Evolutionary conservation across 495 filamentous ascomycete genomes (phyloP), one percentile per base, ranked within the genome.

Genomic region (Cercophora scortea): DNA sequence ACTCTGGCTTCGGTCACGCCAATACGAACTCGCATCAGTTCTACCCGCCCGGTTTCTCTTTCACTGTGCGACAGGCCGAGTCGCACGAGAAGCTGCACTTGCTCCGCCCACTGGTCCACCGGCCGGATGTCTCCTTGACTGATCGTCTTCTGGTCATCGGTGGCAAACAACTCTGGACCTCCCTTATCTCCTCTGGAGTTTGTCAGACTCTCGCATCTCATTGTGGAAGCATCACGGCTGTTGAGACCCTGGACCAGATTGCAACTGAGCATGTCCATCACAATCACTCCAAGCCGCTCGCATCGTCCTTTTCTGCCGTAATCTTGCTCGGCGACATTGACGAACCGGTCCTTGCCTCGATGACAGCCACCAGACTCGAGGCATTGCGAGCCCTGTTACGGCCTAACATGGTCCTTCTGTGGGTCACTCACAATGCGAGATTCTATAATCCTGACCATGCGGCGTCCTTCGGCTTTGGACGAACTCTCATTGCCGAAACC

Each of bases 391-490:
- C 47, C 1, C 54, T 76, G 17, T 49, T 76, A 12, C 61, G 55
- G 2, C 71, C 71, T 0, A 45, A 58, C 11, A 70, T 74, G 66
- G 61, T 54, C 1, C 54, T 70, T 0, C 60, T 76, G 6, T 76
- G 73, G 73, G 47, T 69, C 13, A 74, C 71, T 0, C 42, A 45
- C 12, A 58, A 64, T 10, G 57, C 67, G 0, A 54, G 56, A 6
- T 51, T 46, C 19, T 18, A 44, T 12, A 65, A 68, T 33, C 68
- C 73, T 0, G 63, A 70, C 0, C 51, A 67, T 25, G 71, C 72
- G 1, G 68, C 71, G 0, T 71, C 67, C 2, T 64, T 75, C 10
- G 73, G 73, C 0, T 74, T 76, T 45, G 59, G 67, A 2, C 65
- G 73, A 32, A 73, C 73, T 0, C 46, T 75, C 38, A 54, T 58